Evolutionary conservation across 495 filamentous ascomycete species (phyloP), one percentile per base, ranked within the genome.

Genomic region (Pseudomonodictys pantanalensis): DNA sequence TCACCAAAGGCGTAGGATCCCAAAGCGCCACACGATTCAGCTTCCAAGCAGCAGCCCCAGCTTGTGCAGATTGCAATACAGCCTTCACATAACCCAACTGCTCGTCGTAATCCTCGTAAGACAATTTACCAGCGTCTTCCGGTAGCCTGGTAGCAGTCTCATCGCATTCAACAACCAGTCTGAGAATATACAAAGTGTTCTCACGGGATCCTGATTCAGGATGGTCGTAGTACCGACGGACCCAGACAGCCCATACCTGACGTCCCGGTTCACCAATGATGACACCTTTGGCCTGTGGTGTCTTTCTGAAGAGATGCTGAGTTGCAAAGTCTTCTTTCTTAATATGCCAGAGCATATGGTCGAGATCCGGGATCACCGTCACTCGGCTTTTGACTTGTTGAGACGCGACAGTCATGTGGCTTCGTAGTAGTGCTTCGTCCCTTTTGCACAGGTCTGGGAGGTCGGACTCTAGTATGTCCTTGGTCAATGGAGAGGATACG

Each of bases 31-130:
- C 32, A 23, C 11, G 25, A 20, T 57, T 25, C 17, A 65, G 46
- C 1, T 45, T 39, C 65, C 62, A 68, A 24, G 54, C 46, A n/a
- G 42, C 33, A 41, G 65, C 65, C 39, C 66, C 62, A 26, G 8
- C 26, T 26, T 68, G 65, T 15, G 65, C 65, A 5, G 49, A 33
- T 25, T 57, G 35, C 2, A 68, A n/a, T 12, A 68, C 28, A 23
- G 62, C 56, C 20, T 45, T 53, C 47, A 67, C 5, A 29, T 42
- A 24, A 0, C 29, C 7, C 11, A 62, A 6, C 20, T 64, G 47
- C 20, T 57, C 33, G 8, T 54, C 39, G 28, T 58, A 49, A 15
- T 22, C 18, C 17, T 24, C 23, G 5, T 12, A 5, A 5, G 38
- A 18, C 20, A 4, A 18, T 26, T 57, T 35, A 1, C 35, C 2